These are phyloP conservation scores for Triangularia verruculosa DNA, from an alignment of 2,329 filamentous ascomycete genomes.

Conservation along the genomic window DNA sequence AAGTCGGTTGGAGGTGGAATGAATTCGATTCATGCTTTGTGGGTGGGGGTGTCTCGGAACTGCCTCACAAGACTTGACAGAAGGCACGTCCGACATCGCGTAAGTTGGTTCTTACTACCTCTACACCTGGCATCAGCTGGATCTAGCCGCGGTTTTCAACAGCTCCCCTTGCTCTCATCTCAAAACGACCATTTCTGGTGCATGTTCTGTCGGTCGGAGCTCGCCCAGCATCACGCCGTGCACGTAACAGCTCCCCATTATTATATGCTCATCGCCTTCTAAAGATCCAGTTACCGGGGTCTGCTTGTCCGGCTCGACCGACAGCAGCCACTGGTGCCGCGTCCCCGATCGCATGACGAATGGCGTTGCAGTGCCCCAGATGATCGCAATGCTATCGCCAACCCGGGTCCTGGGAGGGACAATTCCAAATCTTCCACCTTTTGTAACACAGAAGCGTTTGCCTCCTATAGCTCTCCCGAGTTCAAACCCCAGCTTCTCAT, in stretches of 20 bases:
- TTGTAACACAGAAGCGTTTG: background rate
- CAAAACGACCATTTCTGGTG: background rate
- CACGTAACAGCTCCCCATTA: background rate
- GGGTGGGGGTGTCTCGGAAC: background rate
- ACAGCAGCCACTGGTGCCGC: background rate
- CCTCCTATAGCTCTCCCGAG: background rate
- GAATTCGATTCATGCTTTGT: background rate
- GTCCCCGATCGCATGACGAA: background rate
- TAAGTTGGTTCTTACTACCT: background rate
- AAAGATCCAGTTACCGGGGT: background rate
- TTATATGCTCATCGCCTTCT: background rate
- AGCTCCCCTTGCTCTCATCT: background rate
- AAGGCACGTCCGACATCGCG: background rate
- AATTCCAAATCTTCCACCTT: background rate
- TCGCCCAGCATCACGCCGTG: background rate
- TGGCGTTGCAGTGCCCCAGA: background rate
- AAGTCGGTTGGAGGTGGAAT: too few species aligned
- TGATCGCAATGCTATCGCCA: background rate
- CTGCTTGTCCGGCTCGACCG: background rate
- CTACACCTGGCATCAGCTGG: too few species aligned
- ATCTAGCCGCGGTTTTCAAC: too few species aligned
- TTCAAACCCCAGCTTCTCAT: background rate
- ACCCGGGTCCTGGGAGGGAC: background rate
- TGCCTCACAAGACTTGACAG: too few species aligned
- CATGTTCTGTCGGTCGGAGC: background rate